Percentiles rank a stretch among this genome's conserved stretches.
Evolutionary conservation across 202 grass and related monocot genomes (phyloP).

Genomic region (Eragrostis tef): DNA sequence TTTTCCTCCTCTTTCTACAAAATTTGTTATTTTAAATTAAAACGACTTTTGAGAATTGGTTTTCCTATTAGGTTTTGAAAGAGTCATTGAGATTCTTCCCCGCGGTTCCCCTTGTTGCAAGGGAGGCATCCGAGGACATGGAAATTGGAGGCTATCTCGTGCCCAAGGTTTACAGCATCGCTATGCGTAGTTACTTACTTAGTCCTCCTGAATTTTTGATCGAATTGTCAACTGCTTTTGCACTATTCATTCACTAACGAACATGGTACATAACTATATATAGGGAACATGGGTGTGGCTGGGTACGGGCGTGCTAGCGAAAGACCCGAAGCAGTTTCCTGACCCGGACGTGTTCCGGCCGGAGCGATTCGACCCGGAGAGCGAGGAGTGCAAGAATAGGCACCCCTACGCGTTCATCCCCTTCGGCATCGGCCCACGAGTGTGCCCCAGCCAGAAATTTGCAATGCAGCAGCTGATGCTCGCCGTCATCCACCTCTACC

Average conservation of each 20-base stretch:
- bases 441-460: constrained; percentile 56
- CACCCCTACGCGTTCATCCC: constrained; percentile 59
- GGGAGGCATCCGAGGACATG: constrained; percentile 46
- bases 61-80: constrained; percentile 48
- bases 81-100: constrained; percentile 52
- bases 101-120: constrained; percentile 38
- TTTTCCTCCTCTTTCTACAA: too few species aligned
- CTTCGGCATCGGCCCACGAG: constrained; percentile 50
- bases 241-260: too few species aligned
- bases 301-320: constrained; percentile 44
- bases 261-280: too few species aligned
- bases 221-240: background rate
- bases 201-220: too few species aligned
- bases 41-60: too few species aligned
- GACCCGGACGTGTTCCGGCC: constrained; percentile 44
- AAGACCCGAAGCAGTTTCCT: constrained; percentile 46
- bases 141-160: constrained; percentile 54
- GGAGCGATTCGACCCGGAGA: constrained; percentile 46
- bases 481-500: constrained; percentile 43
- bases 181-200: background rate
- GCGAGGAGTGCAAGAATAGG: constrained; percentile 38
- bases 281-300: constrained; percentile 58
- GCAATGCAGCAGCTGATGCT: constrained; percentile 53
- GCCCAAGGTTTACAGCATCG: constrained; percentile 37
- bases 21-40: too few species aligned